A percentile compares a stretch with the other conserved stretches of the same genome.
These are phyloP conservation scores for Penicillium capsulatum DNA, from an alignment of 2,329 filamentous ascomycete species.

Conservation along the genomic window DNA sequence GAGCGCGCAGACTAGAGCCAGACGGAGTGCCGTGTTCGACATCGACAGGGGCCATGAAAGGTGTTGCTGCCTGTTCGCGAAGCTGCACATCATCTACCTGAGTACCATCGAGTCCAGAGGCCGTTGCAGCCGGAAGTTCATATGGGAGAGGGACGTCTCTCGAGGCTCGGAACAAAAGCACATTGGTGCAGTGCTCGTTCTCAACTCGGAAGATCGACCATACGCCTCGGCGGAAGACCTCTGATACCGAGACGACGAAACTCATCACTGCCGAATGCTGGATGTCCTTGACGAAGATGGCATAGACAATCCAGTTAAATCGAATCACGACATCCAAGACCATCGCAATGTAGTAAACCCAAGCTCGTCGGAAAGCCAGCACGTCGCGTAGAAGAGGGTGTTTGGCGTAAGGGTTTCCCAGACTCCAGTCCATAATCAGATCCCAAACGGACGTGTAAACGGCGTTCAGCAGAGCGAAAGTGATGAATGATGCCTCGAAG, in stretches of 20 bases:
- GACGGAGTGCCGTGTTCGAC: conserved; percentile 29
- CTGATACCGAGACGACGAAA: conserved; percentile 72
- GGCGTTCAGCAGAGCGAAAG: conserved; percentile 74
- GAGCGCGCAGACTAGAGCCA: conserved; percentile 24
- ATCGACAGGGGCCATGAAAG: conserved; percentile 22
- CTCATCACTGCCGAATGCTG: conserved; percentile 81
- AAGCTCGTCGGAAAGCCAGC: conserved; percentile 70
- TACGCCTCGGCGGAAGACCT: conserved; percentile 78
- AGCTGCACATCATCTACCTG: conserved; percentile 22
- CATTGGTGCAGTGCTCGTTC: conserved; percentile 94
- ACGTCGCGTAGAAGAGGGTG: conserved; percentile 69
- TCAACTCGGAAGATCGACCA: conserved; percentile 94
- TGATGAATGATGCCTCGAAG: conserved; percentile 68
- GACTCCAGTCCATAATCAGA: conserved; percentile 89
- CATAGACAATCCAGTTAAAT: conserved; percentile 93
- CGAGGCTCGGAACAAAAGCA: conserved; percentile 82
- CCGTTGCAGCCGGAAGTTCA: conserved; percentile 38
- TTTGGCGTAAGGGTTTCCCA: conserved; percentile 71
- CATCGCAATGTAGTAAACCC: conserved; percentile 86
- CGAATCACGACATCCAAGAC: conserved; percentile 76
- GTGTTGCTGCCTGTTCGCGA: conserved; percentile 24
- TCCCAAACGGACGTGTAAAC: conserved; percentile 90
- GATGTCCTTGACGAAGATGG: conserved; percentile 70
- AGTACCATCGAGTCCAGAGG: conserved; percentile 12
- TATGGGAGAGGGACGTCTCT: conserved; percentile 86